Base-by-base conservation (phyloP, 805 yeast species). In the Debaryomyces maramus region DNA sequence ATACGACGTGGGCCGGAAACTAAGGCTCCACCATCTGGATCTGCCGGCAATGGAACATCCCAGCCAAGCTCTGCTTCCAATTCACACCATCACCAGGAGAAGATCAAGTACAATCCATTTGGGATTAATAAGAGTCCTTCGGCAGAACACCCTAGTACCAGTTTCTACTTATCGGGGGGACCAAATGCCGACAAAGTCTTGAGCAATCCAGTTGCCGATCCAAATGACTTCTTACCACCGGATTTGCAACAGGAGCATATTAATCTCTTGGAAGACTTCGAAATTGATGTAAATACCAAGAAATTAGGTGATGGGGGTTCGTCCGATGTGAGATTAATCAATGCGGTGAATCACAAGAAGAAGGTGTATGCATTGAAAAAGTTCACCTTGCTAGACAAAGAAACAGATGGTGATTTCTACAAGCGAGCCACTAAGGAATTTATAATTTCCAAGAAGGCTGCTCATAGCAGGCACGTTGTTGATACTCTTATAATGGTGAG, bases 251-350 rank as follows among this genome's bases (percentile, higher is more conserved):
- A 81, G 53, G 59, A 61, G 1, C 67, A 70, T 39, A 61, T 70
- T 3, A 70, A 72, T 31, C 60, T 86, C 42, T 67, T 72, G 21
- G 83, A 81, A 32, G 78, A 76, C 40, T 85, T 78, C 52, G 77
- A 71, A 30, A 61, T 67, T 26, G 74, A 68, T 37, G 67, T 53
- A 16, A 42, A 52, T 29, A 59, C 67, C 17, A 72, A 73, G 39
- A 75, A 72, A 34, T 58, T 85, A 36, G 93, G 90, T 3, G 77
- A 74, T 40, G 93, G 95, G 34, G 90, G 90, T 3, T 77, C 85
- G 2, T 77, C 88, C 4, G 76, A 77, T 35, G 89, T 85, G 15
- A 67, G 82, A 39, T 52, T 66, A 36, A 63, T 70, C 36, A 59
- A 62, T 40, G 60, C 68, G 19, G 41, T 53, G 14, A 40, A 55